phyloP scores from a whole-genome alignment of 768 basidiomycete genomes.

The Neoboletus brunneissimus region DNA sequence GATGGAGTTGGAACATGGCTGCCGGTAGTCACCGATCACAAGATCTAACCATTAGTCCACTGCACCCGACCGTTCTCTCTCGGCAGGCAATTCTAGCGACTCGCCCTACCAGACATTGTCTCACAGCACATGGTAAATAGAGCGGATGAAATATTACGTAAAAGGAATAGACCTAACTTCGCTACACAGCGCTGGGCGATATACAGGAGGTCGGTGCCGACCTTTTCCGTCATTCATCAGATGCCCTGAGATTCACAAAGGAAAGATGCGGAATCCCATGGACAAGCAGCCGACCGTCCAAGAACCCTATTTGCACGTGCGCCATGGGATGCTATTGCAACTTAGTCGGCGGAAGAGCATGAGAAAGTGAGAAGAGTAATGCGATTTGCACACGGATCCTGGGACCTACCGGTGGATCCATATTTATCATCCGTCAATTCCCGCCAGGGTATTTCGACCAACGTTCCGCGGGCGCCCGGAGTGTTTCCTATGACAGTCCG shows the following conservation, averaged over 20 bases:
- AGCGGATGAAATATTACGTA: neutral
- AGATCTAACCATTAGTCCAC: neutral
- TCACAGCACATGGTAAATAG: neutral
- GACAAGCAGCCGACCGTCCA: neutral
- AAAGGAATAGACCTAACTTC: no score
- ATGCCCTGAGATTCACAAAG: neutral
- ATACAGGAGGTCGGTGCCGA: neutral
- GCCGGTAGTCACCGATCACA: neutral
- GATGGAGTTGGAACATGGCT: neutral
- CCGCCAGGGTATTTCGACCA: neutral
- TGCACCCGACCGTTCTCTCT: neutral
- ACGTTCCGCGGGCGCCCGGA: neutral
- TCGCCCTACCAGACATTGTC: neutral
- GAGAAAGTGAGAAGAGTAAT: neutral
- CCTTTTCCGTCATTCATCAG: neutral
- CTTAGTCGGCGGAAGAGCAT: neutral
- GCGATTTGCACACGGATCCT: neutral
- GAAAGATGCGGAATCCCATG: neutral
- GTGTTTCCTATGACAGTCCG: neutral
- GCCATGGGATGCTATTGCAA: no score
- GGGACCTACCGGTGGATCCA: neutral
- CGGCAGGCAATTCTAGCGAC: neutral
- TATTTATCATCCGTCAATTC: neutral
- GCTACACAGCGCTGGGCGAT: neutral
- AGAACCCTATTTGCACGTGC: neutral